Percentiles rank a stretch among this genome's conserved stretches.
phyloP scores from a whole-genome alignment of 352 stramenopile genomes.

The Lagenidium giganteum region DNA sequence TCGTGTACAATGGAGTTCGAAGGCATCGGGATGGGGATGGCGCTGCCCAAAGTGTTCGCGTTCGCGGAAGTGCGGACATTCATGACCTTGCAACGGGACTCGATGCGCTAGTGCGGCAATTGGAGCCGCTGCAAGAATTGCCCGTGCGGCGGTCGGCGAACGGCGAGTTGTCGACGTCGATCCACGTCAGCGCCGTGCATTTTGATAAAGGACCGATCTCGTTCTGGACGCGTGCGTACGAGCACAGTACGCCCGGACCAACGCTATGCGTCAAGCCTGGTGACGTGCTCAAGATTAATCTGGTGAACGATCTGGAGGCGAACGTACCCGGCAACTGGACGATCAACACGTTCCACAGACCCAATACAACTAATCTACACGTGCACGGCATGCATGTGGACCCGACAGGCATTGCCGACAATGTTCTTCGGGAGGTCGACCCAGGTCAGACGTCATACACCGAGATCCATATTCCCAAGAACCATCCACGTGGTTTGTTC shows the following conservation, averaged over 20 bases:
- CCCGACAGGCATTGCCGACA: constrained; percentile 70
- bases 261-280: constrained; percentile 56
- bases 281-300: constrained; percentile 52
- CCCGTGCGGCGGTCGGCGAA: constrained; percentile 29
- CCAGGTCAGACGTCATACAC: constrained; percentile 49
- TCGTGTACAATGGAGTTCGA: too few species aligned
- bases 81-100: not conserved
- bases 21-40: too few species aligned
- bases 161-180: constrained; percentile 58
- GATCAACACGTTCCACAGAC: constrained; percentile 56
- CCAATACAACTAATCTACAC: constrained; percentile 80
- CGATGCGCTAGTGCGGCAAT: constrained; percentile 22
- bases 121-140: constrained; percentile 29
- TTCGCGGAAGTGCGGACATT: too few species aligned
- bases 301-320: constrained; percentile 48
- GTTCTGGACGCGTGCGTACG: constrained; percentile 71
- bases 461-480: constrained; percentile 42
- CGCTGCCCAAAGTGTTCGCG: too few species aligned
- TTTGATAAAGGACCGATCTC: constrained; percentile 50
- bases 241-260: constrained; percentile 47
- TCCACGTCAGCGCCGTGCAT: constrained; percentile 35
- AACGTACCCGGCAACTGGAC: constrained; percentile 32
- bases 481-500: constrained; percentile 70
- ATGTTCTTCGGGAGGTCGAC: constrained; percentile 52
- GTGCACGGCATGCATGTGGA: constrained; percentile 82